phyloP scores from a whole-genome alignment of 768 basidiomycete genomes.

The Trametes meyenii region DNA sequence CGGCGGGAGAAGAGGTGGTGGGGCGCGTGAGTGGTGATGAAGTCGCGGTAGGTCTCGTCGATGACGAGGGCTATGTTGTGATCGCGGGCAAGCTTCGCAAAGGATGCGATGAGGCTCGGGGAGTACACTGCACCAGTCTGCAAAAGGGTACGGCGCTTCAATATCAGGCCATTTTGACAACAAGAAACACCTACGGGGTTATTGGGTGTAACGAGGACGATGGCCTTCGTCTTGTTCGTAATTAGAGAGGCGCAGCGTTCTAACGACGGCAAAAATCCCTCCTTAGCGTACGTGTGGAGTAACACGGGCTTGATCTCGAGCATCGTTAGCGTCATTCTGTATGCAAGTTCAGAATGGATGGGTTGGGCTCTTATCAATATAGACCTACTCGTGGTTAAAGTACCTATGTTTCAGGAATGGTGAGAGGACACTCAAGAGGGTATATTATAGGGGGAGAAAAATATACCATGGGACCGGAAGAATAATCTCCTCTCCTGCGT shows the following conservation, averaged over 20 bases:
- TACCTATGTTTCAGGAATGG: constrained; percentile 47
- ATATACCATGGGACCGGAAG: constrained; percentile 72
- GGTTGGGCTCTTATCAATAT: background rate
- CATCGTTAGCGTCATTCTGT: constrained; percentile 68
- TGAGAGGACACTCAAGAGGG: background rate
- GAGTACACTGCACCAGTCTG: constrained; percentile 76
- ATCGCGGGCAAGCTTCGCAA: constrained; percentile 58
- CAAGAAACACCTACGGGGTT: constrained; percentile 53
- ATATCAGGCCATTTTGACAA: background rate
- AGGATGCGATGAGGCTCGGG: constrained; percentile 55
- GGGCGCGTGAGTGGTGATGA: constrained; percentile 52
- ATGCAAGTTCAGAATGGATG: background rate
- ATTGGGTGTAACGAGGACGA: constrained; percentile 77
- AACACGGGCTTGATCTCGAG: constrained; percentile 62
- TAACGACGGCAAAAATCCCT: constrained; percentile 64
- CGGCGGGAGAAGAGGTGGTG: constrained; percentile 54
- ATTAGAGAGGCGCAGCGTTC: constrained; percentile 53
- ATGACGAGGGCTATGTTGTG: constrained; percentile 66
- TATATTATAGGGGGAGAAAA: background rate
- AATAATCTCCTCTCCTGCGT: constrained; percentile 70
- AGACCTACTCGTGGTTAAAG: constrained; percentile 61
- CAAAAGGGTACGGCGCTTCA: background rate
- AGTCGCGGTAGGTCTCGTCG: constrained; percentile 92
- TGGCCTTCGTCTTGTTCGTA: constrained; percentile 62
- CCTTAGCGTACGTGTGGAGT: constrained; percentile 50